phyloP scores from a whole-genome alignment of 176 grass and related monocot species.

The Urochloa ruziziensis region DNA sequence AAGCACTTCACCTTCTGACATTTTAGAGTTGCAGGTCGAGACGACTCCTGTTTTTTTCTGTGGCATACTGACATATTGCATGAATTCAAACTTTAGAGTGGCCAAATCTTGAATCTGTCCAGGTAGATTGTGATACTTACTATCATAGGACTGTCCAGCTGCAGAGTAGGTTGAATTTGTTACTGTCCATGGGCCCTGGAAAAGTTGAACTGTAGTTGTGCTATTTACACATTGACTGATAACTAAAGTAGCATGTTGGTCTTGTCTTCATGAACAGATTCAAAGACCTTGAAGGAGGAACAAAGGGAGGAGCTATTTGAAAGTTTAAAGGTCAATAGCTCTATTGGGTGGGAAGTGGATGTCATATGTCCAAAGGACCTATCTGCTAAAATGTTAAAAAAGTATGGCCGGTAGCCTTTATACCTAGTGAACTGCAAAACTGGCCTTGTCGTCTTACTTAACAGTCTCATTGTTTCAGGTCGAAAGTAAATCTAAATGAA shows the following conservation, averaged over 20 bases:
- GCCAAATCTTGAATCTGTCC: background rate
- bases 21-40: background rate
- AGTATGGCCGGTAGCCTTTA: conserved; percentile 32
- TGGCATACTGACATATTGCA: background rate
- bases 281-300: conserved; percentile 91
- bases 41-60: background rate
- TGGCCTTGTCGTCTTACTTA: background rate
- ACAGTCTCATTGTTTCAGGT: conserved; percentile 39
- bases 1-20: background rate
- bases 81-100: background rate
- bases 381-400: conserved; percentile 93
- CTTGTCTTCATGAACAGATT: conserved; percentile 53
- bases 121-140: background rate
- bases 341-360: conserved; percentile 89
- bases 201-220: background rate
- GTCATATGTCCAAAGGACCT: conserved; percentile 86
- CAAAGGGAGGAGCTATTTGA: conserved; percentile 85
- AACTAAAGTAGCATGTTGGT: background rate
- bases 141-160: background rate
- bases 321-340: conserved; percentile 67
- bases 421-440: background rate
- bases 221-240: background rate
- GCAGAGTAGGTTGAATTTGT: background rate
- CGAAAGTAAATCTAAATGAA: conserved; percentile 91
- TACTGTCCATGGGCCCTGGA: background rate